Evolutionary conservation across 2,329 filamentous ascomycete species (phyloP), one percentile per base, ranked within the genome.

Genomic region (Penicillium sp.): DNA sequence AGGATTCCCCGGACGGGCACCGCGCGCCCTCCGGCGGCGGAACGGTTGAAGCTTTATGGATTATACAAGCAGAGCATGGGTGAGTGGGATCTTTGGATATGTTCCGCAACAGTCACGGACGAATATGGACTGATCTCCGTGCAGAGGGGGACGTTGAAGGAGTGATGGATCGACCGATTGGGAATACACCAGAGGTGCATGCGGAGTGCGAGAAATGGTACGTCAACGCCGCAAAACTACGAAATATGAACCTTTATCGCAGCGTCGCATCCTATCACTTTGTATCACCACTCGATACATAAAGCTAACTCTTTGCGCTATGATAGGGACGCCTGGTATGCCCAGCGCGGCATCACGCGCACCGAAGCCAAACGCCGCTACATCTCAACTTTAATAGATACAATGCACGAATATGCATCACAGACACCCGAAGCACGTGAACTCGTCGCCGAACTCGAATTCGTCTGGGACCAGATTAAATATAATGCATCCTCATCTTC

Each of bases 401-500:
- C 92, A 1, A 97, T 99, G 92, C 92, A 97, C 78, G 85, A 86
- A 70, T 97, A 96, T 78, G 94, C 94, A 48, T 94, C 82, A 42
- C 83, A 88, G 40, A 97, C 92, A 0, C 69, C 75, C 47, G 92
- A 96, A 71, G 91, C 91, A 7, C 84, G 88, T 56, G 92, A 96
- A 74, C 82, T 99, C 37, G 92, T 97, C 35, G 82, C 87, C 9
- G 94, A 99, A 74, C 84, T 99, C n/a, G 94, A 99, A 75, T 99
- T 97, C 67, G 93, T 99, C 37, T 99, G 94, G 94, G 92, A 97
- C 65, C 94, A 97, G 73, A 93, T 99, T 66, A 96, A 94, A 74
- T 89, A 88, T 64, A 97, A 93, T 67, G 85, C 81, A 8, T 74
- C 85, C 11, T 85, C 88, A 4, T 85, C 83, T 18, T 86, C 87